These are phyloP conservation scores for Aspergillus hiratsukae DNA, from an alignment of 2,329 filamentous ascomycete species.

Conservation along the genomic window DNA sequence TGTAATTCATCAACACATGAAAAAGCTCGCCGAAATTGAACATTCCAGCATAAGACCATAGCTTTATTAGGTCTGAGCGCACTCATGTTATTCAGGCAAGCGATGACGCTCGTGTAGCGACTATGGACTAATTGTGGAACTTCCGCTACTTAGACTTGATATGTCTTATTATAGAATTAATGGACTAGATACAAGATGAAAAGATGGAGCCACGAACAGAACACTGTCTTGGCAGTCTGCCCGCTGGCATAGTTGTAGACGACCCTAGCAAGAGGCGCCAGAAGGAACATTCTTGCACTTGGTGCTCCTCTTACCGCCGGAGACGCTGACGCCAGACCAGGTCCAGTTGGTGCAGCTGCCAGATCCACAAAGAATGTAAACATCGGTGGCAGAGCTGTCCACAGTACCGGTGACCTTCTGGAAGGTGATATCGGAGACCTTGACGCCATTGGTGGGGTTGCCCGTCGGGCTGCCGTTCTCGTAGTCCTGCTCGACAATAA, in stretches of 20 bases:
- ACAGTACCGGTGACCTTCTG: constrained; percentile 34
- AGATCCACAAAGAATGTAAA: constrained; percentile 54
- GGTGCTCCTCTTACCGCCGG: constrained; percentile 47
- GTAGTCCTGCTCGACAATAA: constrained; percentile 59
- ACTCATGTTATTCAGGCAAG: too few relatives aligned
- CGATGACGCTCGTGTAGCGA: too few relatives aligned
- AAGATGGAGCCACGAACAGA: background rate
- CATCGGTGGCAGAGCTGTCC: constrained; percentile 30
- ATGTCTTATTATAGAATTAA: too few relatives aligned
- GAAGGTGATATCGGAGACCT: constrained; percentile 38
- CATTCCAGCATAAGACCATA: too few relatives aligned
- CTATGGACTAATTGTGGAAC: too few relatives aligned
- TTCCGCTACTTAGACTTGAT: too few relatives aligned
- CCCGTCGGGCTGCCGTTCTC: constrained; percentile 44
- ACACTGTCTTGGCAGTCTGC: background rate
- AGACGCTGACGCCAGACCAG: constrained; percentile 48
- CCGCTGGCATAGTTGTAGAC: too few relatives aligned
- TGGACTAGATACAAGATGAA: background rate
- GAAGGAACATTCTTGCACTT: constrained; percentile 42
- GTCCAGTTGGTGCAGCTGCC: constrained; percentile 53
- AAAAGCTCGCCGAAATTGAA: too few relatives aligned
- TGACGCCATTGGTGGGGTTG: constrained; percentile 35
- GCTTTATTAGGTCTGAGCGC: too few relatives aligned
- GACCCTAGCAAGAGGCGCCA: constrained; percentile 28
- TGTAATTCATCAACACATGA: too few relatives aligned